A percentile compares a stretch with the other conserved stretches of the same genome.
These are phyloP conservation scores for Crataegus laevigata DNA, from an alignment of 306 rosid genomes.

Conservation along the genomic window DNA sequence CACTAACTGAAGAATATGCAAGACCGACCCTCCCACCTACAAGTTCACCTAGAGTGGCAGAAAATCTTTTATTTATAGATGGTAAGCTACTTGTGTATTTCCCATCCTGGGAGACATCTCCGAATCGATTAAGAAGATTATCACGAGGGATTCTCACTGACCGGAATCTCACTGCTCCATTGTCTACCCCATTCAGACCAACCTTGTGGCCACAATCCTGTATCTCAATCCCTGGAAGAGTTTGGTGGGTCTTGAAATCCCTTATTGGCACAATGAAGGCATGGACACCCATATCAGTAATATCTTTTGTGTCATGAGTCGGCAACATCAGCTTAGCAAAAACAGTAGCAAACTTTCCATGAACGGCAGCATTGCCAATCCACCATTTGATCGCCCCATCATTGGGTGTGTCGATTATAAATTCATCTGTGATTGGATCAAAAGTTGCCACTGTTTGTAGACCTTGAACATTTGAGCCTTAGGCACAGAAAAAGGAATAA, in stretches of 20 bases:
- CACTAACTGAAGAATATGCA: constrained; percentile 86
- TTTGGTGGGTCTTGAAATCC: constrained; percentile 75
- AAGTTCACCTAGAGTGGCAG: constrained; percentile 90
- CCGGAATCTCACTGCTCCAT: constrained; percentile 81
- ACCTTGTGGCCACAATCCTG: constrained; percentile 94
- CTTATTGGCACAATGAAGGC: constrained; percentile 93
- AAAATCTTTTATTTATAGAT: constrained; percentile 75
- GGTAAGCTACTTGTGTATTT: constrained; percentile 79
- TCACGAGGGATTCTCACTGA: constrained; percentile 93
- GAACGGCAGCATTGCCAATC: constrained; percentile 99
- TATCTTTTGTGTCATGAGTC: constrained; percentile 48
- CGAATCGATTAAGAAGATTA: constrained; percentile 87
- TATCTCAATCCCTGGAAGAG: constrained; percentile 92
- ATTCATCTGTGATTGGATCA: constrained; percentile 78
- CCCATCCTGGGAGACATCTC: constrained; percentile 92
- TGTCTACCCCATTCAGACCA: constrained; percentile 94
- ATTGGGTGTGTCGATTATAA: constrained; percentile 75
- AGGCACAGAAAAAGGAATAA: constrained; percentile 8
- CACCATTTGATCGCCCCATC: constrained; percentile 99
- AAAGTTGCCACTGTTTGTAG: constrained; percentile 82
- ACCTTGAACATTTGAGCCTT: constrained; percentile 97
- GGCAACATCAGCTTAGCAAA: constrained; percentile 80
- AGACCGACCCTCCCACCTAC: constrained; percentile 98
- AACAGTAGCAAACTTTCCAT: constrained; percentile 90
- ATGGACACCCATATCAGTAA: constrained; percentile 93